These are phyloP conservation scores for Pseudonitzschia multistriata DNA, from an alignment of 108 stramenopile genomes.

Conservation along the genomic window DNA sequence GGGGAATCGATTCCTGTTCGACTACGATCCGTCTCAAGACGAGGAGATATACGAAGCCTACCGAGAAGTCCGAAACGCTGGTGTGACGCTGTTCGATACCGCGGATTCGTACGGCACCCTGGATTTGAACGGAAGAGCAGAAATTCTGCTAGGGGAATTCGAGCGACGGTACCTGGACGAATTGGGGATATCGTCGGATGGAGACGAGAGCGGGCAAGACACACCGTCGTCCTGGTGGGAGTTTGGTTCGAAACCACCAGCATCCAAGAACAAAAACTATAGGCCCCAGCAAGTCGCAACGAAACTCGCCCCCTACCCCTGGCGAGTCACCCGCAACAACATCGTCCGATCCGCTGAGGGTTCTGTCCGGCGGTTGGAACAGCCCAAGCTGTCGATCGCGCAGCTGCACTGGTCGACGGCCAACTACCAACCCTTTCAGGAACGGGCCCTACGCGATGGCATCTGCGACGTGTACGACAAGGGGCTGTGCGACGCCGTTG, in stretches of 20 bases:
- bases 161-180: constrained; percentile 69
- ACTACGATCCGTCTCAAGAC: constrained; percentile 80
- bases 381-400: constrained; percentile 72
- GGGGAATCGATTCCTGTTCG: constrained; percentile 80
- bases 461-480: constrained; percentile 76
- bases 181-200: constrained; percentile 3
- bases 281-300: constrained; percentile 79
- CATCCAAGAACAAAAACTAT: neutral
- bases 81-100: constrained; percentile 85
- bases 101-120: constrained; percentile 84
- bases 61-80: constrained; percentile 59
- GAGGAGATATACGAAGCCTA: constrained; percentile 77
- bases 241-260: constrained; percentile 4
- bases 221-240: constrained; percentile 16
- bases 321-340: constrained; percentile 66
- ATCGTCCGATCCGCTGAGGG: constrained; percentile 66
- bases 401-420: constrained; percentile 85
- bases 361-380: constrained; percentile 64
- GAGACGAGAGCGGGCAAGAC: neutral
- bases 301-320: constrained; percentile 86
- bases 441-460: constrained; percentile 81
- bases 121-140: constrained; percentile 81
- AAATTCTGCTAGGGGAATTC: constrained; percentile 74
- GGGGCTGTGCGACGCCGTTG: constrained; percentile 76
- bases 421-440: constrained; percentile 82